Evolutionary conservation across 257 asterid species (phyloP).

Genomic region (Handroanthus guayacan): DNA sequence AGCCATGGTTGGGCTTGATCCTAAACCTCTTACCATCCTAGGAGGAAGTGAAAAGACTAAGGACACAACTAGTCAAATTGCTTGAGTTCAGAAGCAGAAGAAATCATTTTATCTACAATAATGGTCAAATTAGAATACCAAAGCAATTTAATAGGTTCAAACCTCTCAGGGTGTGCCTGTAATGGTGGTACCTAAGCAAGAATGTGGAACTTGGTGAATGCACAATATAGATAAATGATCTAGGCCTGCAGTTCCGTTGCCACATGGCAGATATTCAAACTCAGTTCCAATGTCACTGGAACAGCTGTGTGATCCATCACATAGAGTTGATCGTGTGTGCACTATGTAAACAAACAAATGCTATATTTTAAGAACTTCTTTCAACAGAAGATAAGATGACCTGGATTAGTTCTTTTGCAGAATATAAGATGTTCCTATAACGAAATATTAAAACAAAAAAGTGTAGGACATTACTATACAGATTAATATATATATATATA

Average conservation of each 20-base stretch:
- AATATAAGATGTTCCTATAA: slow-evolving; percentile 19
- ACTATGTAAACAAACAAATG: background rate
- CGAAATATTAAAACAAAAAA: slow-evolving; percentile 11
- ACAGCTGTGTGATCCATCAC: slow-evolving; percentile 3
- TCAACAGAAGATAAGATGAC: slow-evolving; percentile 8
- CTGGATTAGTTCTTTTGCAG: background rate
- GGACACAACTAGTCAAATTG: too few relatives aligned
- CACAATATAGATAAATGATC: background rate
- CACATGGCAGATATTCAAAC: background rate
- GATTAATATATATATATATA: slow-evolving; percentile 8
- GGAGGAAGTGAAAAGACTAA: too few relatives aligned
- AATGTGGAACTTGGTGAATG: background rate
- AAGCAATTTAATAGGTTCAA: background rate
- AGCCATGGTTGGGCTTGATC: too few relatives aligned
- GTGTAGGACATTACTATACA: background rate
- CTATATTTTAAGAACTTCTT: slow-evolving; percentile 6
- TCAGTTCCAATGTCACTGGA: slow-evolving; percentile 11
- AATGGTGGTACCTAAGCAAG: background rate
- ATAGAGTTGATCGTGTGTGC: slow-evolving; percentile 7
- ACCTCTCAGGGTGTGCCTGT: background rate
- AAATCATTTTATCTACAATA: too few relatives aligned
- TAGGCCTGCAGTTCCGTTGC: slow-evolving; percentile 11
- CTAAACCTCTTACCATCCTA: too few relatives aligned
- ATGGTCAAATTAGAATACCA: too few relatives aligned
- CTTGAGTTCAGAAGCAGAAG: too few relatives aligned